Evolutionary conservation across 129 eudicot genomes (phyloP).

Genomic region (Ambrosia trifida): DNA sequence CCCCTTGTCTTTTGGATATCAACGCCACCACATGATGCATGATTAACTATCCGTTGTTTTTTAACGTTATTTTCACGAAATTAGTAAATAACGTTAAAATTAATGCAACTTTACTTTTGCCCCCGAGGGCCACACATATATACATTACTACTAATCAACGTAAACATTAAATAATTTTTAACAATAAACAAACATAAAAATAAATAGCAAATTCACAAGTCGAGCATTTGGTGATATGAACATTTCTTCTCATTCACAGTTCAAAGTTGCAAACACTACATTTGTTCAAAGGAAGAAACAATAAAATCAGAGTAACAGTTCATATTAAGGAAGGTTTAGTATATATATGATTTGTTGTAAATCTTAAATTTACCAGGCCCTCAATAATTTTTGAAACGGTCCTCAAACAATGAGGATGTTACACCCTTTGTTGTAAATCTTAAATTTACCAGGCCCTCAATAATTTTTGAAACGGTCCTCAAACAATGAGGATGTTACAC

Average conservation of each 20-base stretch:
- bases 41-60: too few relatives aligned
- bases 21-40: too few relatives aligned
- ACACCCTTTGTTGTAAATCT: too few relatives aligned
- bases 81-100: too few relatives aligned
- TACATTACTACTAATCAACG: too few relatives aligned
- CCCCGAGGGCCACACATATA: too few relatives aligned
- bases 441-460: background rate
- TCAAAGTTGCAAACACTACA: slow-evolving; percentile 21
- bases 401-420: slow-evolving; percentile 27
- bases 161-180: too few relatives aligned
- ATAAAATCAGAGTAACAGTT: background rate
- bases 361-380: slow-evolving; percentile 7
- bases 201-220: background rate
- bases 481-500: slow-evolving; percentile 26
- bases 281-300: slow-evolving; percentile 12
- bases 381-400: slow-evolving; percentile 21
- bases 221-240: background rate
- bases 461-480: slow-evolving; percentile 24
- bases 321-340: slow-evolving; percentile 11
- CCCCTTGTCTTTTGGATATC: too few relatives aligned
- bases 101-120: too few relatives aligned
- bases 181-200: too few relatives aligned
- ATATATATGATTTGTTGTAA: background rate
- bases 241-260: slow-evolving; percentile 16
- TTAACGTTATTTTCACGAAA: too few relatives aligned